Evolutionary conservation across 2,329 filamentous ascomycete species (phyloP).

Genomic region (Cladosporium cucumerinum): DNA sequence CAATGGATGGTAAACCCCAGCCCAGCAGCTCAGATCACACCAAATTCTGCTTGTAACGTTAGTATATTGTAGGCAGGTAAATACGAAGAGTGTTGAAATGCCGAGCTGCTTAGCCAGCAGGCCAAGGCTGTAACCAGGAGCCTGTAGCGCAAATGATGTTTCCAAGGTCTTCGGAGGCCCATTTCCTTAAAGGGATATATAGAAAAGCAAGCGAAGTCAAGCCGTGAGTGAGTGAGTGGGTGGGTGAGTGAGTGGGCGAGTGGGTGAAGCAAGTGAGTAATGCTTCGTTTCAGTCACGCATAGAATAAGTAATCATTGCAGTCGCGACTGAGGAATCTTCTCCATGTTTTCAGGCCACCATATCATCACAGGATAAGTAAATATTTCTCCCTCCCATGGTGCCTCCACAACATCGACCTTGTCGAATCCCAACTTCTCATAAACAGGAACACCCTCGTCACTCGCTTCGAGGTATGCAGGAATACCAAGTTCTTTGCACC

Average conservation of each 20-base stretch:
- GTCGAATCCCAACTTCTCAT: conserved; percentile 36
- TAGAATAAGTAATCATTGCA: not conserved
- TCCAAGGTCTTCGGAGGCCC: not conserved
- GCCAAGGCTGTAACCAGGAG: not conserved
- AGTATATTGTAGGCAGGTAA: not conserved
- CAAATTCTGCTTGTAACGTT: not conserved
- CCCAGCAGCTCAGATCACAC: not conserved
- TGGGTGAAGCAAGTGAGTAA: not conserved
- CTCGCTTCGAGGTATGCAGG: conserved; percentile 39
- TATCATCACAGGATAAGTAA: conserved; percentile 23
- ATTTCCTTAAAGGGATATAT: not conserved
- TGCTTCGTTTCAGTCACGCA: not conserved
- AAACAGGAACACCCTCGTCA: conserved; percentile 33
- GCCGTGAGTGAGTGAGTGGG: not conserved
- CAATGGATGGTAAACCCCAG: not conserved
- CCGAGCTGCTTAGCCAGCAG: not conserved
- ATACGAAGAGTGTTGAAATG: not conserved
- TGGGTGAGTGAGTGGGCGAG: not conserved
- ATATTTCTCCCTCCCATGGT: conserved; percentile 15
- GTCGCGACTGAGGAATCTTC: conserved; percentile 1
- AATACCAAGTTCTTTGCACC: conserved; percentile 36
- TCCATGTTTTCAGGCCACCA: conserved; percentile 23
- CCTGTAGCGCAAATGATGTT: not conserved
- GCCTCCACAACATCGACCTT: conserved; percentile 21
- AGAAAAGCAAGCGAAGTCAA: not conserved